These are phyloP conservation scores for Ajuga reptans DNA, from an alignment of 305 asterid genomes.

Conservation along the genomic window DNA sequence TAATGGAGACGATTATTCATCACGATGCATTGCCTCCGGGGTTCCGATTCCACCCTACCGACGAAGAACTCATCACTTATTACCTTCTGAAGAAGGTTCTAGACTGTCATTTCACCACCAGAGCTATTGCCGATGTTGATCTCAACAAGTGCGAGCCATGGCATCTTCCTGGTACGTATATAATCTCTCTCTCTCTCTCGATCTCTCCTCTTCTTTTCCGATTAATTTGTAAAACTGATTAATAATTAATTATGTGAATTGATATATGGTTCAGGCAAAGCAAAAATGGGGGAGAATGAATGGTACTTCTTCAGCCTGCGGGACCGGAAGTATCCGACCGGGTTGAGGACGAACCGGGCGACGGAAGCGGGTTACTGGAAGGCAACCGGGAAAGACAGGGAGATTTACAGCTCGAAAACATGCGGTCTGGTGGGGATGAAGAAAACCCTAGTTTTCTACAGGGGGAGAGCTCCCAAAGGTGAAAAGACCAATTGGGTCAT, in stretches of 20 bases:
- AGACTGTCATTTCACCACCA: slow-evolving; percentile 46
- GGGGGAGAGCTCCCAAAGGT: slow-evolving; percentile 89
- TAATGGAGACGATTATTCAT: slow-evolving; percentile 32
- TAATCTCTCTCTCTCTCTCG: too few relatives aligned
- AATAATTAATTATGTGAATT: background rate
- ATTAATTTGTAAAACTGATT: background rate
- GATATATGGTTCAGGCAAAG: slow-evolving; percentile 36
- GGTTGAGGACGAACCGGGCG: slow-evolving; percentile 82
- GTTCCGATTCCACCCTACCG: slow-evolving; percentile 85
- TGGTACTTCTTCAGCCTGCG: slow-evolving; percentile 94
- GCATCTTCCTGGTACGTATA: slow-evolving; percentile 90
- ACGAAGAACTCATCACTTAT: slow-evolving; percentile 82
- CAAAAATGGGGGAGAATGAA: slow-evolving; percentile 88
- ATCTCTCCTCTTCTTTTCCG: too few relatives aligned
- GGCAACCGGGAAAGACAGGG: slow-evolving; percentile 93
- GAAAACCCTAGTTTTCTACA: slow-evolving; percentile 95
- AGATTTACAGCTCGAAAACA: slow-evolving; percentile 66
- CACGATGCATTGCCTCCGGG: slow-evolving; percentile 72
- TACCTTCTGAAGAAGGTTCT: slow-evolving; percentile 79
- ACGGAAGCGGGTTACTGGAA: slow-evolving; percentile 97
- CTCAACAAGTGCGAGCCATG: slow-evolving; percentile 97
- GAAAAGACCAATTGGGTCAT: slow-evolving; percentile 91
- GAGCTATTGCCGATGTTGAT: slow-evolving; percentile 89
- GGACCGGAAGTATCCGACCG: slow-evolving; percentile 93
- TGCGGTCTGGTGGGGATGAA: slow-evolving; percentile 83